Conservation (phyloP, 129 eudicot genomes). For the Kitagawia praeruptora region DNA sequence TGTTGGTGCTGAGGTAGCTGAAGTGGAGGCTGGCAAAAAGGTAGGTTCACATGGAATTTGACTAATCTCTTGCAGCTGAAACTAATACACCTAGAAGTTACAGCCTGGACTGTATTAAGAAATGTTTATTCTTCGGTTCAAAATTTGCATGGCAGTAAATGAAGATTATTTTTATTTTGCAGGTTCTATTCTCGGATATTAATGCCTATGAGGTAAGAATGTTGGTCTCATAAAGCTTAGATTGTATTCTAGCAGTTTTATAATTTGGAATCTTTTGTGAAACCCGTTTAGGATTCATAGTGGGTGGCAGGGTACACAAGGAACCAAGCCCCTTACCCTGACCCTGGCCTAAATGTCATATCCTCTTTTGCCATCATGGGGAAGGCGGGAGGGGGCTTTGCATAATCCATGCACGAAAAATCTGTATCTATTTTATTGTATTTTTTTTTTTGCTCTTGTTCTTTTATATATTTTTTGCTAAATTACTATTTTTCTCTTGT, state of each 20-base stretch:
- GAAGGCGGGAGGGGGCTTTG: neutral
- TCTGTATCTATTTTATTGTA: neutral
- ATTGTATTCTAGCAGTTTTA: neutral
- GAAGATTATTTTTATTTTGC: slow-evolving; percentile 15
- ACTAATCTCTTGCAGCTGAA: slow-evolving; percentile 1
- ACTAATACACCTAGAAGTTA: neutral
- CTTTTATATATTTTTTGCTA: no score
- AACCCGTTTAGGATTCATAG: neutral
- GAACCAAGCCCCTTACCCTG: neutral
- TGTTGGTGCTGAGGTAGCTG: slow-evolving; percentile 73
- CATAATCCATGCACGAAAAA: neutral
- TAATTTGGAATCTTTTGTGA: neutral
- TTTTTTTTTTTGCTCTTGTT: neutral
- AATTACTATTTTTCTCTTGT: neutral
- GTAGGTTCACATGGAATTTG: slow-evolving; percentile 24
- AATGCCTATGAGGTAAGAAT: slow-evolving; percentile 73
- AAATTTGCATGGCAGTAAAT: slow-evolving; percentile 4
- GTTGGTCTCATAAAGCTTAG: neutral
- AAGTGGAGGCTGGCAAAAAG: slow-evolving; percentile 87
- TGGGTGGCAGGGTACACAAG: neutral
- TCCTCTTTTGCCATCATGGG: neutral
- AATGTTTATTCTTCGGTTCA: neutral
- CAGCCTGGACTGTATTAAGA: neutral
- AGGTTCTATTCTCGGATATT: slow-evolving; percentile 94
- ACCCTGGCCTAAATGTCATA: neutral